A percentile compares a stretch with the other conserved stretches of the same genome.
These are phyloP conservation scores for Geotrichum restrictum DNA, from an alignment of 1,139 yeast species.

Conservation along the genomic window DNA sequence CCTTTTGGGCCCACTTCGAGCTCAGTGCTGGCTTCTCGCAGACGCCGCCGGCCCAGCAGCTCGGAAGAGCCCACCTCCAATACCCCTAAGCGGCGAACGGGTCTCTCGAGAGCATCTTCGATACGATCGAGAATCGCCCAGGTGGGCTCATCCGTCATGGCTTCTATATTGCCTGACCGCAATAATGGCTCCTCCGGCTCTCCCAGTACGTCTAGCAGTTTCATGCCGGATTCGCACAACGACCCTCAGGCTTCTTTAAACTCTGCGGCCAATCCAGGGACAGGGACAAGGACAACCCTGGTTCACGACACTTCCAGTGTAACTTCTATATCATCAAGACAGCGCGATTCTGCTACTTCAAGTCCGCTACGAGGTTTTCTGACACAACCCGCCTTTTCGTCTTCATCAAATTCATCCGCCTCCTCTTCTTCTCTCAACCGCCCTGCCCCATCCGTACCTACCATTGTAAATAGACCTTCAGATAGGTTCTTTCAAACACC, in stretches of 20 bases:
- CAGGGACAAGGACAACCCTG: too few relatives aligned
- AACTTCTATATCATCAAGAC: neutral
- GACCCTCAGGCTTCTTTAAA: too few relatives aligned
- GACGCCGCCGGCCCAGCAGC: conserved; percentile 2
- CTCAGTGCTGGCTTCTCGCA: neutral
- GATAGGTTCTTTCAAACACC: neutral
- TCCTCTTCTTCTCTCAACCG: neutral
- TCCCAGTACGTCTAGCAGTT: neutral
- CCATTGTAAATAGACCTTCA: neutral
- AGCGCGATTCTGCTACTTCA: neutral
- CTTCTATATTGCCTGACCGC: conserved; percentile 11
- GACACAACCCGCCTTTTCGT: neutral
- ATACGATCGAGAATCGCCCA: conserved; percentile 13
- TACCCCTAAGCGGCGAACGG: neutral
- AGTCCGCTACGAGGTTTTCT: neutral
- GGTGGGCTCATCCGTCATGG: conserved; percentile 17
- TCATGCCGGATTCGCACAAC: too few relatives aligned
- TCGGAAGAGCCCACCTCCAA: conserved; percentile 1
- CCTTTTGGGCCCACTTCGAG: neutral
- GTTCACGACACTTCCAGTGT: neutral
- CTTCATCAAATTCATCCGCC: conserved; percentile 4
- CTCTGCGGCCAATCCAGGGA: too few relatives aligned
- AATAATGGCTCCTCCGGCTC: neutral
- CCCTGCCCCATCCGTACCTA: neutral
- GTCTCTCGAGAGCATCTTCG: conserved; percentile 1